phyloP scores from a whole-genome alignment of 2,329 filamentous ascomycete species.

The Dryadomyces sulphureus region DNA sequence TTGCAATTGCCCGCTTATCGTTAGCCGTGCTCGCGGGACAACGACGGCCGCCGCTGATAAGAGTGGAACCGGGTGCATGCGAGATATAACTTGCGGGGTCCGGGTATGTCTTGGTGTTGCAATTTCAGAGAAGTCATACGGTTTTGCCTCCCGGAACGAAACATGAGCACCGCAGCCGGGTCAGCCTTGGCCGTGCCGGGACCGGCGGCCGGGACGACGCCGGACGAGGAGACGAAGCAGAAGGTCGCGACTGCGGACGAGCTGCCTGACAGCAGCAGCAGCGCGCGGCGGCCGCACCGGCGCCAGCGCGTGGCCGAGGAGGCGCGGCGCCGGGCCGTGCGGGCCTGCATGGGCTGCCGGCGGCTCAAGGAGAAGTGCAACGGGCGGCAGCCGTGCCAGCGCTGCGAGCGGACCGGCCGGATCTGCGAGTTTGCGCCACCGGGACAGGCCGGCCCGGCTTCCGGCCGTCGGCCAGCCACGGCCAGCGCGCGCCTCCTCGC shows the following conservation, averaged over 20 bases:
- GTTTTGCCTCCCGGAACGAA: too few relatives aligned
- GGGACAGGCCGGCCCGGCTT: constrained; percentile 10
- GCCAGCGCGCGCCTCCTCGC: background rate
- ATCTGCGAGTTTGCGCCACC: constrained; percentile 15
- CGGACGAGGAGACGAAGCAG: too few relatives aligned
- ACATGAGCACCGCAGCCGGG: too few relatives aligned
- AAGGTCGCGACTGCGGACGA: too few relatives aligned
- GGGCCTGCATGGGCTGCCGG: constrained; percentile 7
- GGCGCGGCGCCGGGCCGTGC: constrained; percentile 3
- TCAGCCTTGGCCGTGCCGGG: too few relatives aligned
- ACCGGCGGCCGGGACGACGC: too few relatives aligned
- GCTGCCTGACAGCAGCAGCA: too few relatives aligned
- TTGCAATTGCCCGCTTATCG: background rate
- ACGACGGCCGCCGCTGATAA: too few relatives aligned
- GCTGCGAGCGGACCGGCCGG: constrained; percentile 9
- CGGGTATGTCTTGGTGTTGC: background rate
- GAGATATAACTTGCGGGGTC: background rate
- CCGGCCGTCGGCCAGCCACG: background rate
- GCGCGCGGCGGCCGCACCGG: background rate
- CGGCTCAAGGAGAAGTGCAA: constrained; percentile 13
- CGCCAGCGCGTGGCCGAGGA: constrained; percentile 4
- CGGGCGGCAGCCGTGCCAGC: constrained; percentile 10
- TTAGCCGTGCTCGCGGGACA: too few relatives aligned
- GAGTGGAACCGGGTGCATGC: background rate
- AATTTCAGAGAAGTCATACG: too few relatives aligned